Base-by-base conservation (phyloP, 768 basidiomycete species). In the Boletus huronensis region DNA sequence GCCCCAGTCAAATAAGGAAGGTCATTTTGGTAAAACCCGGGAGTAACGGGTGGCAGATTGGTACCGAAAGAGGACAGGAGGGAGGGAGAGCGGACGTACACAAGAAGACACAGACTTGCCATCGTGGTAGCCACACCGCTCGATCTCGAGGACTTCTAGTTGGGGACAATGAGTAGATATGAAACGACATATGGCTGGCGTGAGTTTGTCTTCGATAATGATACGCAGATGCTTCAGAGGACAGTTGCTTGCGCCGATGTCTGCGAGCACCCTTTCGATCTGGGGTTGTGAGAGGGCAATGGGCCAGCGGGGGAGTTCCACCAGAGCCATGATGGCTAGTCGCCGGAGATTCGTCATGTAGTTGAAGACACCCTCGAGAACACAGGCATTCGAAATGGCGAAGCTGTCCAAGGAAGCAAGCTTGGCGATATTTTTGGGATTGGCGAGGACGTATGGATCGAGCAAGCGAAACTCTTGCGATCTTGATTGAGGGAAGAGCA, bases 111-210 rank as follows among this genome's bases (percentile, higher is more conserved):
- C 60, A 13, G 72, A 67, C 60, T 72, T 73, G 42, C 70, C 70
- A 57, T 72, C 70, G 57, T 72, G 70, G 64, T 72, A 72, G 5
- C 70, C 70, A 51, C 70, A 72, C 44, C 69, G 65, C 52, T 72
- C 70, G 6, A 72, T 72, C 39, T 72, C 70, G 46, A 72, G 67
- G 28, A 59, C 38, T 58, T 72, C 72, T 19, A 72, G 55, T 34
- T 64, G 64, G 16, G 72, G 72, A 23, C 69, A 68, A 28, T 67
- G 58, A 34, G 56, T 49, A 34, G 72, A 25, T n/a, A 72, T 70
- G 40, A 57, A 50, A 21, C 48, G 57, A 49, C 72, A 73, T 42
- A 72, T 59, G 39, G 47, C 25, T 25, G 70, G 70, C 6, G 65
- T 71, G 34, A 72, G 64, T 48, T 73, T 73, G 63, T 72, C 70